Percentiles rank a stretch among this genome's conserved stretches.
Conservation (phyloP, 179 eudicot species). For the Dionaea muscipula region DNA sequence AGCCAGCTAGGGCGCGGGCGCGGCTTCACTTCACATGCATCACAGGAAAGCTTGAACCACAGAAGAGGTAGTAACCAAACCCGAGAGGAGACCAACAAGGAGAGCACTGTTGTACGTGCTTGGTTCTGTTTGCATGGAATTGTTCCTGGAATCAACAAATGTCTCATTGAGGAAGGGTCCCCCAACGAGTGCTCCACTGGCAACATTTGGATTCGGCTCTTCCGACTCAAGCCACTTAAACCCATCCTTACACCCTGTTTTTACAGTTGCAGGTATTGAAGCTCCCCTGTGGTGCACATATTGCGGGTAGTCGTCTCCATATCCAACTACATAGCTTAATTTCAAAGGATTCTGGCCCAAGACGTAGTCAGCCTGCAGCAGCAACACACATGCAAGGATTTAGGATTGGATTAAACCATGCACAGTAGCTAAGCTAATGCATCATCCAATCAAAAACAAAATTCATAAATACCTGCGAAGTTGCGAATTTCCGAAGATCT, state of each 20-base stretch:
- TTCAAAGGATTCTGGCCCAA: constrained; percentile 67
- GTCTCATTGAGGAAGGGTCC: constrained; percentile 75
- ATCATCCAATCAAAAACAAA: too few species aligned
- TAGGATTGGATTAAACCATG: background rate
- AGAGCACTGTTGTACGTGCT: constrained; percentile 69
- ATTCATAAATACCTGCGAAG: constrained; percentile 77
- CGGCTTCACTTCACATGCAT: too few species aligned
- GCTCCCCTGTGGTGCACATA: constrained; percentile 86
- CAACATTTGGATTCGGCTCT: constrained; percentile 66
- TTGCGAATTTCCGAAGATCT: constrained; percentile 61
- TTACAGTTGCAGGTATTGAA: constrained; percentile 65
- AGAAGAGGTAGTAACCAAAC: constrained; percentile 64
- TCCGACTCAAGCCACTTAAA: constrained; percentile 50
- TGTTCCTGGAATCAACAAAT: constrained; percentile 53
- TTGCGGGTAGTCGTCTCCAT: constrained; percentile 59
- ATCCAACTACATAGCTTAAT: constrained; percentile 77
- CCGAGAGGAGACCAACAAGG: constrained; percentile 70
- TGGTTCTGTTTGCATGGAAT: constrained; percentile 74
- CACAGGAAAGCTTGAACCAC: constrained; percentile 41
- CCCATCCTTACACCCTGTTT: constrained; percentile 49
- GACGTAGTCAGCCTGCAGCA: constrained; percentile 66
- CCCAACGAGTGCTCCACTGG: constrained; percentile 69
- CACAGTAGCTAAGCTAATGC: background rate
- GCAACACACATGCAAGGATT: too few species aligned
- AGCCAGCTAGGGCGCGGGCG: too few species aligned